A percentile compares a stretch with the other conserved stretches of the same genome.
These are phyloP conservation scores for Leishmania lainsoni DNA, from an alignment of 208 protist species.

Conservation along the genomic window DNA sequence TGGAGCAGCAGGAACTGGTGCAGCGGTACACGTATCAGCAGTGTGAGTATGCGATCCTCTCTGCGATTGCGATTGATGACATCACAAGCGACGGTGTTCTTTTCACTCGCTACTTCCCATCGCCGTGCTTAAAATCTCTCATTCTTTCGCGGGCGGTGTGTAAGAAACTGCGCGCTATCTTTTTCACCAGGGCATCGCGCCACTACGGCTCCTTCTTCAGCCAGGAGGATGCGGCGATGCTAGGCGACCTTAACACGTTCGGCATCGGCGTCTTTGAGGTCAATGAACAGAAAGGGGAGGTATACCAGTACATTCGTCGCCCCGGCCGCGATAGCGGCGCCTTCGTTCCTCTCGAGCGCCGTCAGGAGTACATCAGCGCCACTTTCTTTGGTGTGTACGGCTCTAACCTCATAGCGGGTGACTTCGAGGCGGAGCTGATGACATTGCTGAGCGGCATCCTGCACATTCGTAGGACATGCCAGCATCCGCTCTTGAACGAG, in stretches of 20 bases:
- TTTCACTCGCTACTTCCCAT: constrained; percentile 91
- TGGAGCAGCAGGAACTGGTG: constrained; percentile 76
- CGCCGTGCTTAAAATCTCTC: constrained; percentile 90
- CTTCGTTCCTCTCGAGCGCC: constrained; percentile 87
- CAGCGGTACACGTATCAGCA: constrained; percentile 86
- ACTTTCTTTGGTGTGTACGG: constrained; percentile 94
- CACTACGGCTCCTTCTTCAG: constrained; percentile 90
- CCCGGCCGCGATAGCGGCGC: constrained; percentile 74
- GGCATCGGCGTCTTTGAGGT: constrained; percentile 90
- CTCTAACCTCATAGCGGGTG: constrained; percentile 90
- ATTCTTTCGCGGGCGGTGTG: constrained; percentile 84
- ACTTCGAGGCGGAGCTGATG: constrained; percentile 91
- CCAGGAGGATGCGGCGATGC: constrained; percentile 87
- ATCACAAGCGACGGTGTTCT: constrained; percentile 93
- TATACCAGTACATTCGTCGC: constrained; percentile 90
- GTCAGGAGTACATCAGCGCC: constrained; percentile 86
- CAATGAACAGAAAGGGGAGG: constrained; percentile 71
- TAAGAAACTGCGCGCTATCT: constrained; percentile 86
- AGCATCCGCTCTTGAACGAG: constrained; percentile 78
- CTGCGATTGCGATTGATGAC: constrained; percentile 86
- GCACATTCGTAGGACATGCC: constrained; percentile 65
- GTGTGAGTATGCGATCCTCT: constrained; percentile 91
- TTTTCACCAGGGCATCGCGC: constrained; percentile 80
- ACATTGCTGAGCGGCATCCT: constrained; percentile 84
- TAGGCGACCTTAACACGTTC: constrained; percentile 88